Evolutionary conservation across 176 grass and related monocot species (phyloP).

Genomic region (Aegilops longissima): DNA sequence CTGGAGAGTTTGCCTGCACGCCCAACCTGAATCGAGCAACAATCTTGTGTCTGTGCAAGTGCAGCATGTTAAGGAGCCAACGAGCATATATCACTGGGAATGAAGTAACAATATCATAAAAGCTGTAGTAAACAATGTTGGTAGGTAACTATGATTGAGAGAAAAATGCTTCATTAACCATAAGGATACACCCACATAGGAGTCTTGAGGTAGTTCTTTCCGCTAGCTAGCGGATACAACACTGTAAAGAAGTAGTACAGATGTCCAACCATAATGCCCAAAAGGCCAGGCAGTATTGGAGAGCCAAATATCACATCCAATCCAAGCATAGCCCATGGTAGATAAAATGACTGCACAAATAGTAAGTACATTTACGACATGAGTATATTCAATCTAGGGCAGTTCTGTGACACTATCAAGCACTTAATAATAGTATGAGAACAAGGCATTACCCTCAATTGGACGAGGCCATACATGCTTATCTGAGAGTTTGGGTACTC

Average conservation of each 20-base stretch:
- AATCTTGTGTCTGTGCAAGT: constrained; percentile 77
- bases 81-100: not conserved
- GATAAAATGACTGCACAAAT: constrained; percentile 84
- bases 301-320: constrained; percentile 93
- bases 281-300: constrained; percentile 49
- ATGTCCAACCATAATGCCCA: constrained; percentile 90
- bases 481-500: constrained; percentile 91
- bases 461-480: constrained; percentile 82
- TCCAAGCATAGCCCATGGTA: constrained; percentile 92
- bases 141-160: constrained; percentile 3
- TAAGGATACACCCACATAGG: constrained; percentile 96
- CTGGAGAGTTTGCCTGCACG: constrained; percentile 43
- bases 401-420: not conserved
- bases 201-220: constrained; percentile 89
- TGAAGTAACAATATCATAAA: not conserved
- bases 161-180: constrained; percentile 26
- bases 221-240: constrained; percentile 71
- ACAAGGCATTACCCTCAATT: constrained; percentile 71
- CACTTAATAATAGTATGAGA: not conserved
- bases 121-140: not conserved
- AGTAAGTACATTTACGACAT: constrained; percentile 5
- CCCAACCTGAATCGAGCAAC: constrained; percentile 67
- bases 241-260: constrained; percentile 90
- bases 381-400: not conserved
- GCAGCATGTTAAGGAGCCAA: constrained; percentile 58